Conservation (phyloP, 2,329 filamentous ascomycete genomes). For the Parasarocladium wereldwijsianum region DNA sequence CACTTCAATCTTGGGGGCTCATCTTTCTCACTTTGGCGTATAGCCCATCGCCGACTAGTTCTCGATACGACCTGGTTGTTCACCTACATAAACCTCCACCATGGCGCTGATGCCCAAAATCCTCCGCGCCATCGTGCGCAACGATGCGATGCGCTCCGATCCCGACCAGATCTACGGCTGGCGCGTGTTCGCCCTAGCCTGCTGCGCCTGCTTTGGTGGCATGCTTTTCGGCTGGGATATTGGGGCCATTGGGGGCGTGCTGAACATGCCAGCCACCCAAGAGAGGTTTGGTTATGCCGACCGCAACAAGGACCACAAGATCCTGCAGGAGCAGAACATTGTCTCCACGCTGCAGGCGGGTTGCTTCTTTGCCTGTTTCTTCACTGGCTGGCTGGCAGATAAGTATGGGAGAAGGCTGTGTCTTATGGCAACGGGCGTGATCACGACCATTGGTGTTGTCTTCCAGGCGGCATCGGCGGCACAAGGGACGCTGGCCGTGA, state of each 20-base stretch:
- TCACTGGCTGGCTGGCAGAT: slow-evolving; percentile 38
- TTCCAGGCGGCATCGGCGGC: slow-evolving; percentile 45
- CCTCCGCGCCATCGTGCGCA: slow-evolving; percentile 44
- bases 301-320: slow-evolving; percentile 16
- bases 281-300: slow-evolving; percentile 21
- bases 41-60: no score
- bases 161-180: slow-evolving; percentile 56
- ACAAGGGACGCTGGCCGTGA: slow-evolving; percentile 38
- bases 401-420: slow-evolving; percentile 37
- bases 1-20: no score
- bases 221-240: slow-evolving; percentile 38
- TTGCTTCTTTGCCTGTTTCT: slow-evolving; percentile 49
- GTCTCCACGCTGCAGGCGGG: slow-evolving; percentile 58
- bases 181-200: slow-evolving; percentile 50
- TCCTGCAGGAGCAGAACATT: slow-evolving; percentile 48
- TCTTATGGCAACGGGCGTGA: slow-evolving; percentile 38
- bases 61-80: no score
- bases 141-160: slow-evolving; percentile 56
- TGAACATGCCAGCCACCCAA: slow-evolving; percentile 44
- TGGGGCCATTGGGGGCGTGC: slow-evolving; percentile 53
- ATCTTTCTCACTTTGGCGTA: no score
- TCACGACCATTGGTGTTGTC: slow-evolving; percentile 46
- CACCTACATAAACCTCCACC: slow-evolving; percentile 7
- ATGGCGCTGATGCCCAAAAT: slow-evolving; percentile 28
- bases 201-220: slow-evolving; percentile 53